These are phyloP conservation scores for Pyrenophora teres DNA, from an alignment of 2,329 filamentous ascomycete species.

Conservation along the genomic window DNA sequence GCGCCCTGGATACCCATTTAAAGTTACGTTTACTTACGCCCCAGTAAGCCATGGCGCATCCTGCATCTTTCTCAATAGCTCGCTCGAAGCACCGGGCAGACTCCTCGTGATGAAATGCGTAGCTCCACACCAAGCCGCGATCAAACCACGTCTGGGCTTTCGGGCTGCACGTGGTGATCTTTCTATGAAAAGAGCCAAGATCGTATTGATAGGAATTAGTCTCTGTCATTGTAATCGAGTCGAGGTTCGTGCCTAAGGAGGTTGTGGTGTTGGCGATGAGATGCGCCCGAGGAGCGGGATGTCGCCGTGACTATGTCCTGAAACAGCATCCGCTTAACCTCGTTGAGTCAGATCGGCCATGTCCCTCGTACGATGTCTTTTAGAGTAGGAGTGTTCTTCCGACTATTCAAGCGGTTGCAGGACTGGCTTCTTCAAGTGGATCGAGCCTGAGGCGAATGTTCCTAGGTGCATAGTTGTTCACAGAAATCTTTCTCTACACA, in stretches of 20 bases:
- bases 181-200: slow-evolving; percentile 63
- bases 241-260: neutral
- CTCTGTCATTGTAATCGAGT: slow-evolving; percentile 2
- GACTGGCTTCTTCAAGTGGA: too few relatives aligned
- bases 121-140: slow-evolving; percentile 73
- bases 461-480: too few relatives aligned
- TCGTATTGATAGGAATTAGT: slow-evolving; percentile 51
- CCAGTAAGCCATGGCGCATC: slow-evolving; percentile 70
- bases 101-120: slow-evolving; percentile 78
- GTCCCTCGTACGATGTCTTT: too few relatives aligned
- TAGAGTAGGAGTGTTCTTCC: too few relatives aligned
- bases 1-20: neutral
- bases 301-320: neutral
- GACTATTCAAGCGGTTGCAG: too few relatives aligned
- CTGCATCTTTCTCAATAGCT: slow-evolving; percentile 59
- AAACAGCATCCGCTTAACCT: neutral
- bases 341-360: too few relatives aligned
- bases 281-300: neutral
- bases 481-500: too few relatives aligned
- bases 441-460: too few relatives aligned
- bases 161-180: slow-evolving; percentile 58
- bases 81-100: slow-evolving; percentile 66
- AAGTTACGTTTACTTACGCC: slow-evolving; percentile 48
- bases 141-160: slow-evolving; percentile 70
- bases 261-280: neutral